Percentiles rank a stretch among this genome's conserved stretches.
Evolutionary conservation across 345 rosid species (phyloP).

Genomic region (Noccaea bulbosa): DNA sequence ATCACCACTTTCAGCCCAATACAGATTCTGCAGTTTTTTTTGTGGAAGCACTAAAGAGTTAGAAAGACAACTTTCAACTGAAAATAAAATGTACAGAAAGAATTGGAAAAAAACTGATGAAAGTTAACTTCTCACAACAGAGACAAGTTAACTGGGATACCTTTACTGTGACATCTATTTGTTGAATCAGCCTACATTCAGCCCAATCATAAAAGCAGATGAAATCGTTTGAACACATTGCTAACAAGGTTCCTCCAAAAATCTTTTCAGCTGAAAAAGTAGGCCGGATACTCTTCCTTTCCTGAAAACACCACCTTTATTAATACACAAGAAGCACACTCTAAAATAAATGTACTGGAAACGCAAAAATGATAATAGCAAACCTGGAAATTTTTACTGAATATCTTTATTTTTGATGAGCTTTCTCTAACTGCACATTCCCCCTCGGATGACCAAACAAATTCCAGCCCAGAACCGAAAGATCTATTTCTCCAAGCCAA

Average conservation of each 20-base stretch:
- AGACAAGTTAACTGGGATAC: slow-evolving; percentile 49
- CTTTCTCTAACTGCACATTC: slow-evolving; percentile 99
- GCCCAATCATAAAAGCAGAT: slow-evolving; percentile 99
- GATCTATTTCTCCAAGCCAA: slow-evolving; percentile 99
- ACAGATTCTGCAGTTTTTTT: slow-evolving; percentile 70
- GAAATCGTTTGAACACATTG: slow-evolving; percentile 97
- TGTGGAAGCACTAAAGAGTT: slow-evolving; percentile 22
- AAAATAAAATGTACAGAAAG: not conserved
- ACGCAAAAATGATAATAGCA: slow-evolving; percentile 9
- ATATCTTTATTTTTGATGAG: slow-evolving; percentile 85
- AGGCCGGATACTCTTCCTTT: slow-evolving; percentile 87
- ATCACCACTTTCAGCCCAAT: slow-evolving; percentile 99
- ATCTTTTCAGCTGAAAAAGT: slow-evolving; percentile 93
- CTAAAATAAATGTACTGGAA: not conserved
- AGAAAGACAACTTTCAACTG: slow-evolving; percentile 24
- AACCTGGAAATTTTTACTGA: slow-evolving; percentile 97
- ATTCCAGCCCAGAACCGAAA: slow-evolving; percentile 96
- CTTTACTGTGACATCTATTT: slow-evolving; percentile 96
- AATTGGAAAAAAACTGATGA: not conserved
- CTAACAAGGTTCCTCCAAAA: slow-evolving; percentile 89
- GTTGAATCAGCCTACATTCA: slow-evolving; percentile 94
- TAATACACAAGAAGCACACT: slow-evolving; percentile 15
- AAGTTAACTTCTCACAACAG: slow-evolving; percentile 19
- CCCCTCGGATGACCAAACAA: slow-evolving; percentile 98
- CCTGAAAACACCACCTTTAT: slow-evolving; percentile 58